phyloP scores from a whole-genome alignment of 345 rosid genomes.

The Tarenaya hassleriana region DNA sequence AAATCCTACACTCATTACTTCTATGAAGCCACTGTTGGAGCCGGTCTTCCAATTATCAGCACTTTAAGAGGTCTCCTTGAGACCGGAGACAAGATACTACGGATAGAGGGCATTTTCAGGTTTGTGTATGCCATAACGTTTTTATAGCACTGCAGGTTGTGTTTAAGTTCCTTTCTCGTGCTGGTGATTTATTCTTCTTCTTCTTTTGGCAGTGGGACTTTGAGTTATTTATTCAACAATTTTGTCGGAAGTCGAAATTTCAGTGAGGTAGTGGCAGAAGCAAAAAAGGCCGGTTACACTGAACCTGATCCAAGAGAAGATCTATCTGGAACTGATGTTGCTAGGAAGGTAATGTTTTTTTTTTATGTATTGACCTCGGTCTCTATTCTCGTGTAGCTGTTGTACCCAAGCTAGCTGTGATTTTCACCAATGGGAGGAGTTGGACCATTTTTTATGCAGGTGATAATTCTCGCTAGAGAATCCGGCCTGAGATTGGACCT shows the following conservation, averaged over 20 bases:
- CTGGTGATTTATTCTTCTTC: neutral
- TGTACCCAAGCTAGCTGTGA: neutral
- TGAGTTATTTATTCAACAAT: slow-evolving; percentile 93
- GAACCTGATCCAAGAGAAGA: slow-evolving; percentile 99
- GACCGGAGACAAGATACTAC: slow-evolving; percentile 85
- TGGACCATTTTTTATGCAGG: slow-evolving; percentile 51
- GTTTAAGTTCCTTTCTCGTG: slow-evolving; percentile 9
- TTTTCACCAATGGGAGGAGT: neutral
- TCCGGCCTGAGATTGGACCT: slow-evolving; percentile 91
- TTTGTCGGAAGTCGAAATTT: slow-evolving; percentile 51
- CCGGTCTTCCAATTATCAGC: slow-evolving; percentile 97
- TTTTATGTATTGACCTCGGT: neutral
- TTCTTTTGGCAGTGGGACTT: slow-evolving; percentile 67
- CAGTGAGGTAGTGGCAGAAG: slow-evolving; percentile 83
- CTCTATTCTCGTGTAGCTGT: too few species aligned
- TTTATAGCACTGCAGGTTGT: neutral
- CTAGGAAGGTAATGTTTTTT: slow-evolving; percentile 64
- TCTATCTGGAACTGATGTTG: slow-evolving; percentile 98
- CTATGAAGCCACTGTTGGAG: slow-evolving; percentile 99
- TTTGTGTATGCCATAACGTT: neutral
- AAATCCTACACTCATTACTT: slow-evolving; percentile 96
- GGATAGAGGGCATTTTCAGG: slow-evolving; percentile 97
- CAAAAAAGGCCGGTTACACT: slow-evolving; percentile 81
- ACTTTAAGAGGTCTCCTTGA: slow-evolving; percentile 95
- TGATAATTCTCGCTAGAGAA: slow-evolving; percentile 94